phyloP scores from a whole-genome alignment of 2,329 filamentous ascomycete genomes.

The Fusarium nisikadoi region DNA sequence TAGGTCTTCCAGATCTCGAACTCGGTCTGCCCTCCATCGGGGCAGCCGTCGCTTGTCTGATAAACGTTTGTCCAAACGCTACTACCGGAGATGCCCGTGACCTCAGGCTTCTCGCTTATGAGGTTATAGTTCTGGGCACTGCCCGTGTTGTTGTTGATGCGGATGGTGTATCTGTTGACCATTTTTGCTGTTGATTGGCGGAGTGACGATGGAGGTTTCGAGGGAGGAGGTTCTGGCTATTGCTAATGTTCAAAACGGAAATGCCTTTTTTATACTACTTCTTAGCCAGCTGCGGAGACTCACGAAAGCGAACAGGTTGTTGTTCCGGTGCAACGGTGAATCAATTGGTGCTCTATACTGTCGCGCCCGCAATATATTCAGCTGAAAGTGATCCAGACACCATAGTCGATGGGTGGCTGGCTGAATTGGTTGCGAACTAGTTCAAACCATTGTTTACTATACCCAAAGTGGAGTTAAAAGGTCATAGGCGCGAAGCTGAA shows the following conservation, averaged over 20 bases:
- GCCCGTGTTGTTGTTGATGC: background rate
- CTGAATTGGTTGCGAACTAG: background rate
- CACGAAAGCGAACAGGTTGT: background rate
- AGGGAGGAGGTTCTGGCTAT: background rate
- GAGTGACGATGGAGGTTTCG: background rate
- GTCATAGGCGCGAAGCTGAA: background rate
- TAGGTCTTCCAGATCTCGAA: background rate
- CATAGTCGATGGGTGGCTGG: background rate
- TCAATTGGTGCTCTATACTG: too few relatives aligned
- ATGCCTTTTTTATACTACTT: background rate
- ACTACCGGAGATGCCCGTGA: background rate
- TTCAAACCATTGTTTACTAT: rapidly evolving
- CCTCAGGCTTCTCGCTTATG: background rate
- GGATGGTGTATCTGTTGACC: background rate
- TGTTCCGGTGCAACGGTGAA: too few relatives aligned
- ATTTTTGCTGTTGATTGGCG: background rate
- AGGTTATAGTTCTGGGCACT: background rate
- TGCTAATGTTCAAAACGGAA: background rate
- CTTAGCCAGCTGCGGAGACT: background rate
- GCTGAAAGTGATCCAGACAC: background rate
- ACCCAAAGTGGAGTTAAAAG: background rate
- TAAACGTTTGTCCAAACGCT: background rate
- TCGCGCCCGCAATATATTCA: too few relatives aligned
- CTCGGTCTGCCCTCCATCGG: background rate
- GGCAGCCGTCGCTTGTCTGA: background rate